phyloP scores from a whole-genome alignment of 441 rosid genomes.

The Breynia disticha region DNA sequence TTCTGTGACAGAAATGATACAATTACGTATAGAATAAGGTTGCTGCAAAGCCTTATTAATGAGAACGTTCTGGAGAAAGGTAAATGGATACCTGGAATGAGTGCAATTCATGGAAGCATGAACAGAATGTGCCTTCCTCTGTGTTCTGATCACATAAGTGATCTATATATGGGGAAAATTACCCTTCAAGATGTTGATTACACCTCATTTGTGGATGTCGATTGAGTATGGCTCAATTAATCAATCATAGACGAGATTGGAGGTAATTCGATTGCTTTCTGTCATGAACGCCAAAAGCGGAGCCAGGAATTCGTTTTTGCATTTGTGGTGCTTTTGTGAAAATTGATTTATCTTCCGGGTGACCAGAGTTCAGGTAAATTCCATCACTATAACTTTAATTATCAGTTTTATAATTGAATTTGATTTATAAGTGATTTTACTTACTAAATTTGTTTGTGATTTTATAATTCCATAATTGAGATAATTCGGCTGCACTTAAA shows the following conservation, averaged over 20 bases:
- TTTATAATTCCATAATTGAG: too few species aligned
- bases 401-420: too few species aligned
- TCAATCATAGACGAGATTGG: constrained; percentile 3
- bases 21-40: constrained; percentile 37
- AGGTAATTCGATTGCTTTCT: too few species aligned
- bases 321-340: too few species aligned
- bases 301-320: too few species aligned
- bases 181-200: constrained; percentile 73
- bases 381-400: too few species aligned
- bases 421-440: too few species aligned
- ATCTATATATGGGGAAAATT: constrained; percentile 58
- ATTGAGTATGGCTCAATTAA: constrained; percentile 20
- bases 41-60: constrained; percentile 41
- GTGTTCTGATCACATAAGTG: constrained; percentile 56
- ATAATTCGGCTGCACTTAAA: background rate
- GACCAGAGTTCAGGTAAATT: too few species aligned
- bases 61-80: constrained; percentile 36
- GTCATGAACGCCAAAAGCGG: too few species aligned
- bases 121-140: constrained; percentile 53
- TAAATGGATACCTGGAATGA: constrained; percentile 55
- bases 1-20: constrained; percentile 62
- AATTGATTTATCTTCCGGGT: too few species aligned
- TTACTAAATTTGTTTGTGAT: too few species aligned
- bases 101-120: constrained; percentile 47
- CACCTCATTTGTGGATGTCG: constrained; percentile 41